These are phyloP conservation scores for Lasiosphaeriaceae sp. DNA, from an alignment of 495 filamentous ascomycete genomes.

Conservation along the genomic window DNA sequence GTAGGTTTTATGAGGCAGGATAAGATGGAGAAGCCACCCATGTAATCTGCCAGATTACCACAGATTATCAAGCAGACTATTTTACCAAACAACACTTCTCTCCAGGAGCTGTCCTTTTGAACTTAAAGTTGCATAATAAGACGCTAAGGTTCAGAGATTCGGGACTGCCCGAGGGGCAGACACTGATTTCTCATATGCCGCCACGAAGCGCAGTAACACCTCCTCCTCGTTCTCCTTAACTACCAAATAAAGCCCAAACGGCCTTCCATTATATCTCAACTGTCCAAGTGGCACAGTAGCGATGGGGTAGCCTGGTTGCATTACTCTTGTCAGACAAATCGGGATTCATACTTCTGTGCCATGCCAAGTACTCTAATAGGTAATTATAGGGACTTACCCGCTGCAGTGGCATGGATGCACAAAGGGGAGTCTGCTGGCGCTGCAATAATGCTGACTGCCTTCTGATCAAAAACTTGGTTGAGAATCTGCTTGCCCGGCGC, in stretches of 20 bases:
- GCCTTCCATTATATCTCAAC: conserved; percentile 30
- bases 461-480: conserved; percentile 12
- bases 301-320: conserved; percentile 28
- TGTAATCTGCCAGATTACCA: no score
- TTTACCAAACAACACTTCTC: no score
- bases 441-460: conserved; percentile 26
- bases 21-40: no score
- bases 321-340: conserved; percentile 8
- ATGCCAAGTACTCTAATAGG: not conserved
- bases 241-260: conserved; percentile 31
- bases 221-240: conserved; percentile 23
- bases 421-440: conserved; percentile 29
- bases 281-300: conserved; percentile 31
- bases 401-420: conserved; percentile 28
- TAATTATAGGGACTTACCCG: conserved; percentile 12
- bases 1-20: no score
- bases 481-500: not conserved
- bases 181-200: conserved; percentile 16
- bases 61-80: no score
- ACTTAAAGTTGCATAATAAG: no score
- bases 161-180: conserved; percentile 21
- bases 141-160: not conserved
- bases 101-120: no score
- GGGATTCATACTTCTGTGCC: not conserved
- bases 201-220: conserved; percentile 27